phyloP scores from a whole-genome alignment of 169 alveolate genomes.

The Plasmodium gonderi region DNA sequence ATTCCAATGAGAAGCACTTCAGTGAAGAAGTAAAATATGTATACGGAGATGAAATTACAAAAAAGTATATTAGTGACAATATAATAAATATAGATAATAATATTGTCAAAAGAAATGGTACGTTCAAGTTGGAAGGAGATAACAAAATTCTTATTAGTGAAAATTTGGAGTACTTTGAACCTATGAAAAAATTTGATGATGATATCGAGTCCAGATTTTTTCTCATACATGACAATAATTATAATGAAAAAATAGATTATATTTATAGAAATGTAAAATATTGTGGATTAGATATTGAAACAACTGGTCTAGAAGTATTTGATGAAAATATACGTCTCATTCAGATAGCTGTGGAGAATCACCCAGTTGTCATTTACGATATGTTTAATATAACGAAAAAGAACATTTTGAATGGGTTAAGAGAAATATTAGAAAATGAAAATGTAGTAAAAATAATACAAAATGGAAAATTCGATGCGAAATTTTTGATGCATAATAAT shows the following conservation, averaged over 20 bases:
- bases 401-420: slow-evolving; percentile 73
- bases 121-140: slow-evolving; percentile 25
- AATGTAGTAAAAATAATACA: slow-evolving; percentile 83
- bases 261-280: slow-evolving; percentile 76
- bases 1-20: background rate
- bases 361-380: slow-evolving; percentile 81
- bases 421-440: slow-evolving; percentile 70
- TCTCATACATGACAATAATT: slow-evolving; percentile 73
- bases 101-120: slow-evolving; percentile 15
- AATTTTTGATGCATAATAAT: slow-evolving; percentile 78
- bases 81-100: slow-evolving; percentile 60
- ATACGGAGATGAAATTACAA: slow-evolving; percentile 31
- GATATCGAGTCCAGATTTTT: slow-evolving; percentile 63
- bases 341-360: slow-evolving; percentile 83
- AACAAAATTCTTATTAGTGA: background rate
- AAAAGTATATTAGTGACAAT: slow-evolving; percentile 52
- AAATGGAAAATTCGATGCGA: slow-evolving; percentile 88
- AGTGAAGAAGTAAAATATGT: background rate
- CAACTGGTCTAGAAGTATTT: slow-evolving; percentile 88
- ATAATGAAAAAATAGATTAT: slow-evolving; percentile 68
- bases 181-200: slow-evolving; percentile 54
- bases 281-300: slow-evolving; percentile 86
- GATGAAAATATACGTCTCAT: slow-evolving; percentile 79
- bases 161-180: slow-evolving; percentile 36
- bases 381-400: slow-evolving; percentile 76